Percentiles rank a stretch among this genome's conserved stretches.
These are phyloP conservation scores for Botrytis fragariae DNA, from an alignment of 2,329 filamentous ascomycete genomes.

Conservation along the genomic window DNA sequence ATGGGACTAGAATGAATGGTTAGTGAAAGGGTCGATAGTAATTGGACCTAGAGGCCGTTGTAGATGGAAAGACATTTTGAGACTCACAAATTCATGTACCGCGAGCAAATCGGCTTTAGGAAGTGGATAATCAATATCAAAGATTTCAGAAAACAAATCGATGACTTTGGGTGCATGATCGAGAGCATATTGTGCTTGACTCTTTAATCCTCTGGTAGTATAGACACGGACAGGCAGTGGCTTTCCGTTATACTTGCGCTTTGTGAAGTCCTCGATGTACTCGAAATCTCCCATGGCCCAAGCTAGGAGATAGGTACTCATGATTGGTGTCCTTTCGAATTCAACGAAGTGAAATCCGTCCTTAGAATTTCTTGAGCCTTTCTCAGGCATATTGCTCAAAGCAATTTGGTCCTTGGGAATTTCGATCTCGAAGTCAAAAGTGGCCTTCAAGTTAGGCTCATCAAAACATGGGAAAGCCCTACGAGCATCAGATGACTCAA, in stretches of 20 bases:
- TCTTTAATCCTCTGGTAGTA: constrained; percentile 89
- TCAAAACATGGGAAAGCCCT: constrained; percentile 97
- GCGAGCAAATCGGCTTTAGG: constrained; percentile 89
- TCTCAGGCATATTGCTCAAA: constrained; percentile 93
- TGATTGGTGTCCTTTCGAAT: constrained; percentile 81
- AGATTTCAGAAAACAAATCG: constrained; percentile 95
- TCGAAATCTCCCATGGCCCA: constrained; percentile 98
- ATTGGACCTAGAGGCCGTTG: not conserved
- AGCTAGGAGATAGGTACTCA: constrained; percentile 84
- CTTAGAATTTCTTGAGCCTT: constrained; percentile 57
- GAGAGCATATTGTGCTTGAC: constrained; percentile 85
- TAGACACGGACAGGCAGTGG: constrained; percentile 92
- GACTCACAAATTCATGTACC: constrained; percentile 81
- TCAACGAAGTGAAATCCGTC: constrained; percentile 70
- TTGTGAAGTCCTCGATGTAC: constrained; percentile 88
- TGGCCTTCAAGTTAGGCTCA: constrained; percentile 94
- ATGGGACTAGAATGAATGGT: constrained; percentile 50
- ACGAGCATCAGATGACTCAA: constrained; percentile 93
- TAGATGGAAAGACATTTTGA: not conserved
- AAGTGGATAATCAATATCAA: constrained; percentile 87
- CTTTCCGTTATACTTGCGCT: constrained; percentile 87
- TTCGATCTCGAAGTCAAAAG: constrained; percentile 91
- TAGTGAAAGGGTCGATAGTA: constrained; percentile 35
- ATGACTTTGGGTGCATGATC: constrained; percentile 91
- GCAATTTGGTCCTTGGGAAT: constrained; percentile 84